These are phyloP conservation scores for Helotiales sp. DNA, from an alignment of 2,329 filamentous ascomycete species.

Conservation along the genomic window DNA sequence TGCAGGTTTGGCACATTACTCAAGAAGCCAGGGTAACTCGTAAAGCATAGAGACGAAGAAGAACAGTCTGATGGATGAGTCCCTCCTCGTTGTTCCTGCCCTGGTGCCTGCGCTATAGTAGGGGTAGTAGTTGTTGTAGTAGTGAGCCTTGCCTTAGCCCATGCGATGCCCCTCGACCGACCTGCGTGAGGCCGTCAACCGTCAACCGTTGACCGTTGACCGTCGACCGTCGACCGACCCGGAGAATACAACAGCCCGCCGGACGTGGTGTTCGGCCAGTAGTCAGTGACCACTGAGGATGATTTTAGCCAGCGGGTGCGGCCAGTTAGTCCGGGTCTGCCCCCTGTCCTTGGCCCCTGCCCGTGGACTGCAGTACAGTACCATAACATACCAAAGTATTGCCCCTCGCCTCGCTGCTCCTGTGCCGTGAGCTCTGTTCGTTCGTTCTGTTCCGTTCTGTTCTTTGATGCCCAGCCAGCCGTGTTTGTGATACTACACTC, in stretches of 20 bases:
- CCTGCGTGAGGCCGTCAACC: no score
- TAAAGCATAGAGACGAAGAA: not conserved
- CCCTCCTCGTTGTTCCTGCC: not conserved
- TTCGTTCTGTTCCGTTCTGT: not conserved
- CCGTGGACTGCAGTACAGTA: no score
- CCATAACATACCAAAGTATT: no score
- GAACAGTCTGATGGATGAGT: no score
- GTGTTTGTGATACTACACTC: not conserved
- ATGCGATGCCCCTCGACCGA: not conserved
- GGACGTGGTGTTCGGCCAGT: no score
- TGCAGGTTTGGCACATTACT: not conserved
- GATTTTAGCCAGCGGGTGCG: not conserved
- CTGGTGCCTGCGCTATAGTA: not conserved
- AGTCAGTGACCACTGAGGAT: not conserved
- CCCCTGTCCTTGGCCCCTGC: not conserved
- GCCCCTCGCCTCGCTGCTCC: not conserved
- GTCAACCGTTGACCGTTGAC: no score
- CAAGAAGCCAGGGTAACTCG: not conserved
- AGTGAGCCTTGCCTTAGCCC: no score
- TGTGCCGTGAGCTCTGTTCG: not conserved
- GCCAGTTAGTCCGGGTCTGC: not conserved
- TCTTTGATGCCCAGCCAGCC: conserved; percentile 7
- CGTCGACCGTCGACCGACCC: no score
- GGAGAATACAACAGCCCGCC: no score
- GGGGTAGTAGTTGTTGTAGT: no score